Percentiles rank a stretch among this genome's conserved stretches.
phyloP scores from a whole-genome alignment of 768 basidiomycete genomes.

The Sporobolomyces phaffii region DNA sequence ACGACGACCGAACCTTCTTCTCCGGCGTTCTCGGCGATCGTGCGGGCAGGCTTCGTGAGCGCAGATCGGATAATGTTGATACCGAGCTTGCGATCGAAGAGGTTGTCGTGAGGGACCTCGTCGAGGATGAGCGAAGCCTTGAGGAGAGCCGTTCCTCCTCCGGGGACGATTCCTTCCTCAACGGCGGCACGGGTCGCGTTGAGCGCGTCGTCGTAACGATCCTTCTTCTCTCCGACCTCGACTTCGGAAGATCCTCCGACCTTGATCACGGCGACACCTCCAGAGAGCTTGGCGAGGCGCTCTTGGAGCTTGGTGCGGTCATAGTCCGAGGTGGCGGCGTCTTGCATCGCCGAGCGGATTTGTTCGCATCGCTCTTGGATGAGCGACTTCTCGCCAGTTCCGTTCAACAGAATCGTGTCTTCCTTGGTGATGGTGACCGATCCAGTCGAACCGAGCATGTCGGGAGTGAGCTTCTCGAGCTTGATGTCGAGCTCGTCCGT shows the following conservation, averaged over 20 bases:
- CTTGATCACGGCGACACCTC: conserved; percentile 97
- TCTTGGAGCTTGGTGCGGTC: conserved; percentile 94
- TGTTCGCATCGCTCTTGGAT: conserved; percentile 94
- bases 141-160: conserved; percentile 72
- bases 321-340: conserved; percentile 81
- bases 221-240: conserved; percentile 99
- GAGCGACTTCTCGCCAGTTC: conserved; percentile 79
- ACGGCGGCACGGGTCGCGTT: conserved; percentile 91
- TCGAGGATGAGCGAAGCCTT: conserved; percentile 72
- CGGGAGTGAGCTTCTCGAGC: conserved; percentile 79
- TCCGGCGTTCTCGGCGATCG: conserved; percentile 87
- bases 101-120: conserved; percentile 70
- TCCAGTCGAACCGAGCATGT: conserved; percentile 85
- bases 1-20: conserved; percentile 91
- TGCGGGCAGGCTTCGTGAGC: conserved; percentile 69
- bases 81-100: conserved; percentile 91
- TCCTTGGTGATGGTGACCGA: conserved; percentile 94
- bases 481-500: conserved; percentile 94
- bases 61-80: conserved; percentile 72
- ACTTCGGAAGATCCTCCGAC: conserved; percentile 91
- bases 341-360: conserved; percentile 73
- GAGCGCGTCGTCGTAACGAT: conserved; percentile 74
- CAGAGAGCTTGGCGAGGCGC: conserved; percentile 88
- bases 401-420: conserved; percentile 92
- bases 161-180: conserved; percentile 96